phyloP scores from a whole-genome alignment of 2,329 filamentous ascomycete species.

The Pleurostoma richardsiae region DNA sequence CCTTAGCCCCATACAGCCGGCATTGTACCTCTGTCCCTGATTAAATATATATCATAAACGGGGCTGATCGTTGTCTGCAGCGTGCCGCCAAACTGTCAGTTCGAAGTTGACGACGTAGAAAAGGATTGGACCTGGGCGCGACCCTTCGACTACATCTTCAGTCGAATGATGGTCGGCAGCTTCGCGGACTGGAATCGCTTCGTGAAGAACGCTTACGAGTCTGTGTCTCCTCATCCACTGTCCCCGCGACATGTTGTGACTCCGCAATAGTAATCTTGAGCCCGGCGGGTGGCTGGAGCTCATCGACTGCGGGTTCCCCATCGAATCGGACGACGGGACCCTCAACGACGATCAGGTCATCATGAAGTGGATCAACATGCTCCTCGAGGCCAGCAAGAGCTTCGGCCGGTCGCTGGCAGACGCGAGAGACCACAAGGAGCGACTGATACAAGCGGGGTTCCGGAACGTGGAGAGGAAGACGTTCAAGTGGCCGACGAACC shows the following conservation, averaged over 20 bases:
- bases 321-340: background rate
- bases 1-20: background rate
- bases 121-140: background rate
- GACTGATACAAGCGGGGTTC: background rate
- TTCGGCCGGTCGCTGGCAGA: background rate
- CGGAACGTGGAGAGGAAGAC: background rate
- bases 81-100: background rate
- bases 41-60: background rate
- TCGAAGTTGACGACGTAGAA: background rate
- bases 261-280: background rate
- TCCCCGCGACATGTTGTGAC: too few relatives aligned
- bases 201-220: background rate
- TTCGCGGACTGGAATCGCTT: background rate
- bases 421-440: background rate
- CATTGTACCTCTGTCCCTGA: background rate
- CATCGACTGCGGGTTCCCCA: background rate
- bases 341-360: background rate
- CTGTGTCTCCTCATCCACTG: background rate
- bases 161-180: background rate
- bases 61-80: background rate
- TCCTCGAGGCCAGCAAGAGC: background rate
- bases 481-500: conserved; percentile 12
- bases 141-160: background rate
- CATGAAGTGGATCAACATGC: background rate
- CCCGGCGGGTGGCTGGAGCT: background rate